These are phyloP conservation scores for grape (Vitis vinifera) DNA, from an alignment of 164 flowering plant genomes.

Conservation along the genomic window DNA sequence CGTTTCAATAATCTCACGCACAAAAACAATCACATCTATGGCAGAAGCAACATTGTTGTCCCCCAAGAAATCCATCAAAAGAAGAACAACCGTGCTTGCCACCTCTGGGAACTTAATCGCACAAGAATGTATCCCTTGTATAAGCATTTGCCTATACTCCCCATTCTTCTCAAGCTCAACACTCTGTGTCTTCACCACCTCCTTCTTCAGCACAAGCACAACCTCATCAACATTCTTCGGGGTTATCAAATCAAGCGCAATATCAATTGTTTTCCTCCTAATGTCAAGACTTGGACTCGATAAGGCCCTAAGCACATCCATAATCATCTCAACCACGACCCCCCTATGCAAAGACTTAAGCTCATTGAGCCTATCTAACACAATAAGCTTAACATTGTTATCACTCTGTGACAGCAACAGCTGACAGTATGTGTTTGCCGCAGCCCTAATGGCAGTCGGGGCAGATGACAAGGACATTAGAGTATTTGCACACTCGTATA, in stretches of 20 bases:
- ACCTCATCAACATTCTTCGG: conserved; percentile 88
- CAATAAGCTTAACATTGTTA: conserved; percentile 92
- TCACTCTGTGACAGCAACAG: conserved; percentile 91
- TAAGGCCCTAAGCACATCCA: conserved; percentile 94
- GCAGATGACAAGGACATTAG: conserved; percentile 93
- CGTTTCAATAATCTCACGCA: conserved; percentile 86
- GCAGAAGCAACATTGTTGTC: conserved; percentile 93
- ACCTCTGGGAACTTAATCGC: conserved; percentile 94
- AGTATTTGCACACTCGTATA: conserved; percentile 89
- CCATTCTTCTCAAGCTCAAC: conserved; percentile 94
- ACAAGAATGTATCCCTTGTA: conserved; percentile 93
- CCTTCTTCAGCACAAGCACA: conserved; percentile 84
- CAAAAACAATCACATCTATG: conserved; percentile 80
- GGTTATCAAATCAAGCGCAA: conserved; percentile 82
- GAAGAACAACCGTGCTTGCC: conserved; percentile 94
- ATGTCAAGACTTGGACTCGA: conserved; percentile 87
- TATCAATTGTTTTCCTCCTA: conserved; percentile 83
- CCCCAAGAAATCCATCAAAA: conserved; percentile 96
- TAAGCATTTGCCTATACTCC: conserved; percentile 91
- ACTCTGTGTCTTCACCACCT: conserved; percentile 90
- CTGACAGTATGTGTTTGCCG: conserved; percentile 84
- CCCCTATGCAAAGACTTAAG: conserved; percentile 78
- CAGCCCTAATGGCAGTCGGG: conserved; percentile 89
- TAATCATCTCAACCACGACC: conserved; percentile 84
- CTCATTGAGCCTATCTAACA: conserved; percentile 85